A percentile compares a stretch with the other conserved stretches of the same genome.
Conservation (phyloP, 306 rosid genomes). For the Astragalus membranaceus region DNA sequence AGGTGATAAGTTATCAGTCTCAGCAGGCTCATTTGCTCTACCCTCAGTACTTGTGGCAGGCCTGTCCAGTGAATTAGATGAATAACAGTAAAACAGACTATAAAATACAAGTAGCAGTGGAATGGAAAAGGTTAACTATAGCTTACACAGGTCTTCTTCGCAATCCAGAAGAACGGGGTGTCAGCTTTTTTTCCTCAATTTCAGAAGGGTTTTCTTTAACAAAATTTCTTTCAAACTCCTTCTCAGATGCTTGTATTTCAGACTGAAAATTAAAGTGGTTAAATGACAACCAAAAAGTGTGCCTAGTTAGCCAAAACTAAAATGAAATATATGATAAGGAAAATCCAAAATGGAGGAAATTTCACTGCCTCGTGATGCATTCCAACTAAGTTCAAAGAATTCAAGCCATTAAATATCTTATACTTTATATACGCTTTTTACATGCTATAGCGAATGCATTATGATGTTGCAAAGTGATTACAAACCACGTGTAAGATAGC, state of each 20-base stretch:
- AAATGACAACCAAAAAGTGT: not conserved
- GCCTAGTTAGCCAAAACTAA: not conserved
- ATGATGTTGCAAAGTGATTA: not conserved
- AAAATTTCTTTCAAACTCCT: constrained; percentile 34
- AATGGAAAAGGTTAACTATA: not conserved
- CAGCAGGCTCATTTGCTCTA: constrained; percentile 37
- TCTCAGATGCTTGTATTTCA: constrained; percentile 37
- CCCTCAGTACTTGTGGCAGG: constrained; percentile 45
- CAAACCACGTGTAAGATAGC: not conserved
- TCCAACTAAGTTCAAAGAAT: not conserved
- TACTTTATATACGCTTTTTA: constrained; percentile 2
- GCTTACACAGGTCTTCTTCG: constrained; percentile 78
- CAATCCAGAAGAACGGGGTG: constrained; percentile 51
- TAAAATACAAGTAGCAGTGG: constrained; percentile 1
- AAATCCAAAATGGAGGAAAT: not conserved
- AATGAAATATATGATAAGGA: not conserved
- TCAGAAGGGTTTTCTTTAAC: constrained; percentile 39
- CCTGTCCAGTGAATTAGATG: constrained; percentile 35
- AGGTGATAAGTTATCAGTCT: constrained; percentile 40
- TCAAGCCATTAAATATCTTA: not conserved
- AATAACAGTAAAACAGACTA: constrained; percentile 19
- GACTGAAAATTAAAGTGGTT: constrained; percentile 34
- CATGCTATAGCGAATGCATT: not conserved
- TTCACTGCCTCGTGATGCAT: not conserved
- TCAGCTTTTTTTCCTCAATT: constrained; percentile 33